Base-by-base conservation (phyloP, 202 grass and related monocot genomes). In the Digitaria exilis region DNA sequence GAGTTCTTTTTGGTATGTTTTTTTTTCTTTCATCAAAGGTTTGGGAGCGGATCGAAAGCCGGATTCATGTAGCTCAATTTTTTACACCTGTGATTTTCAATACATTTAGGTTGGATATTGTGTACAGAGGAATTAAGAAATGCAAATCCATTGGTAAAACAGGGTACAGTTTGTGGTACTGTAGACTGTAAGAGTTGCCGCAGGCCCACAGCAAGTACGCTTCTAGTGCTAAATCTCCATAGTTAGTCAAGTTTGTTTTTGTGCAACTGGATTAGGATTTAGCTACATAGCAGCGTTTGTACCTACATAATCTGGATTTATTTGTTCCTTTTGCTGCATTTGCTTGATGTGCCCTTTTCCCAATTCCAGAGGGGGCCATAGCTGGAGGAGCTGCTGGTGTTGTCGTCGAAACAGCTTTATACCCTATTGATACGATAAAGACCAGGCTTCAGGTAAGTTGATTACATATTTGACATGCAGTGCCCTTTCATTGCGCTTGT, bases 341-440 rank as follows among this genome's bases (percentile, higher is more conserved):
- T 54, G 43, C n/a, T 52, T 74, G 22, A 74, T 9, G 44, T 22
- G 29, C 2, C 1, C 8, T 24, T 77, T 44, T 74, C n/a, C 21
- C 46, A 58, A 78, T 85, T 69, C n/a, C 86, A 94, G 92, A 94
- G 70, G 95, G 95, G 43, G 74, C 89, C 56, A 84, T 94, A 50
- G 88, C 95, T 16, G 95, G 95, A 91, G 95, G 92, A 21, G 77
- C 88, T 58, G 88, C 92, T 60, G 92, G 95, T 69, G 90, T 87
- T 75, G 84, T 94, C 9, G 95, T 94, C 7, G 95, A 97, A 82
- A 93, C 92, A 58, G 79, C 86, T 22, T 55, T 94, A 29, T 97
- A 97, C 56, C 92, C 95, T 6, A 94, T 97, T 35, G 95, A 94
- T 81, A 97, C 95, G 31, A 94, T 94, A 75, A 97, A 97, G 21